Evolutionary conservation across 2,329 filamentous ascomycete species (phyloP), one percentile per base, ranked within the genome.

Genomic region (Berkeleyomyces rouxiae): DNA sequence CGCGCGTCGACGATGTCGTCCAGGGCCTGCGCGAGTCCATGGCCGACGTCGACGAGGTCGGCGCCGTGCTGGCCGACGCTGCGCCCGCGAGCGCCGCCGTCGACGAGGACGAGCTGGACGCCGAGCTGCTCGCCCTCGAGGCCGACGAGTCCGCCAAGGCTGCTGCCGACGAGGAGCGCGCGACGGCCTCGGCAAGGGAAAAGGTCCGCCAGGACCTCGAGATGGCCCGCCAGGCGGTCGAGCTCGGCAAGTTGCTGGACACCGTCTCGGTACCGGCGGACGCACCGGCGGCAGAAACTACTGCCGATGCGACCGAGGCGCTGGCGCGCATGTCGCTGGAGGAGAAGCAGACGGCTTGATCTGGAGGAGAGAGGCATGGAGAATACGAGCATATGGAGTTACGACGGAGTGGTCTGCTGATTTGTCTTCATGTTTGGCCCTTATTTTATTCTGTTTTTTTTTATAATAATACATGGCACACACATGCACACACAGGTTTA

Each of bases 21-120:
- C 87, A 89, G 67, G 79, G 80, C 58, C 74, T 96, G 69, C 81
- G 87, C 61, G 86, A 91, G 68, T 85, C 95, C 74, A 93, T 93
- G 82, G 80, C 76, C 60, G 83, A 86, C 68, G 84, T 86, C 33
- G 90, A 96, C 70, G 92, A 97, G 74, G 82, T 97, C 31, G 83
- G 84, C 37, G 82, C 80, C 62, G 85, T 92, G 47, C 80, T 97
- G 66, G 83, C 84, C 61, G 89, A 93, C 67, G 73, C 74, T 5
- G 61, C 39, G 5, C 68, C 70, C 4, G 78, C 75, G 10, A 75
- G 74, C 11, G 70, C 68, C 47, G 72, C 72, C 0, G 77, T 95
- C 40, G 89, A 96, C 71, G 91, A 96, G 70, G 79, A 70, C 23
- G 91, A 95, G 71, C 82, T 97, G 62, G 90, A 96, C 67, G 87